Evolutionary conservation across 768 basidiomycete species (phyloP), one percentile per base, ranked within the genome.

Genomic region (Lyophyllum atratum): DNA sequence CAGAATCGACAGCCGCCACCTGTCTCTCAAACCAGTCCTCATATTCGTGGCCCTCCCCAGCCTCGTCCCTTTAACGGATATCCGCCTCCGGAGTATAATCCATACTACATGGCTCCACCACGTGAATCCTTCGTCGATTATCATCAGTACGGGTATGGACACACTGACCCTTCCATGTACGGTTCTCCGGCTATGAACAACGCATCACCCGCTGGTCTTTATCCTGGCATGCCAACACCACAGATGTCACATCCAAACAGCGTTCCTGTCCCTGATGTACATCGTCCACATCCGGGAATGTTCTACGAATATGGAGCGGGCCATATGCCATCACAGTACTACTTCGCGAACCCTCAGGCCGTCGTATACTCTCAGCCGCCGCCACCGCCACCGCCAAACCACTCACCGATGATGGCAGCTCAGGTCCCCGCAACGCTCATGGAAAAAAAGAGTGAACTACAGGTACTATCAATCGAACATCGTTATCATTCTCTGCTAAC

Each of bases 291-390:
- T 60, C 72, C 82, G 31, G 77, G 77, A 34, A 59, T 84, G 50
- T 88, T 83, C 70, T 89, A 83, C 52, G 85, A 87, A 63, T 89
- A 83, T 62, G 67, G 76, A 49, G 74, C 73, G 17, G 72, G 76
- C 45, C 77, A 80, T 43, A 76, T 80, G 4, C 73, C 80, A 31
- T 82, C 85, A 12, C 87, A 83, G 58, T 89, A 79, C 64, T 90
- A 78, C 65, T 87, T 85, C 64, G 76, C 83, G 26, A 64, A 80
- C 14, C 78, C 76, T 58, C 87, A 86, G 64, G 71, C 82, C 6
- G 76, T 89, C 66, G 73, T 89, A 57, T 89, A 85, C 68, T 79
- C 83, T 56, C 74, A 81, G 14, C 71, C 80, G 39, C 54, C 47
- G 9, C 55, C 52, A 37, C 52, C 31, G 2, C 48, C 24, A 42